Evolutionary conservation across 495 filamentous ascomycete genomes (phyloP).

Genomic region (Poronia punctata): DNA sequence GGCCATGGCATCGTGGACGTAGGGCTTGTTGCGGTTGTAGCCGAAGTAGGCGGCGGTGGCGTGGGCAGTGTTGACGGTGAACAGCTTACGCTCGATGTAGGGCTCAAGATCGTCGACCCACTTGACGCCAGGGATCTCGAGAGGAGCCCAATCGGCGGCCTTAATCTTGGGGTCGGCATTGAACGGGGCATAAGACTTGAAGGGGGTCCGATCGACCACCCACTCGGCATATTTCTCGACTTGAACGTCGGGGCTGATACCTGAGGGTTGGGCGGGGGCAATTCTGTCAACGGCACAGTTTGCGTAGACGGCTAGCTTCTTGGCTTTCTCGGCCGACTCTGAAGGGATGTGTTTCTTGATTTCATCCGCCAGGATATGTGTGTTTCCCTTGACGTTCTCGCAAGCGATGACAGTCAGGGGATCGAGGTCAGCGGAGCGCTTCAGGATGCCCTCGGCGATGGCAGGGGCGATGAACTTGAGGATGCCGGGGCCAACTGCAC

Average conservation of each 20-base stretch:
- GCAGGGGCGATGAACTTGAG: conserved; percentile 92
- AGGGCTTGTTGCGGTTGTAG: conserved; percentile 70
- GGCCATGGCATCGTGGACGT: conserved; percentile 72
- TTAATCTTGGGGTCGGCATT: conserved; percentile 49
- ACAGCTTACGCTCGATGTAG: conserved; percentile 98
- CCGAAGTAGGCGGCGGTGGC: conserved; percentile 97
- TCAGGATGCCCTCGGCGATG: conserved; percentile 84
- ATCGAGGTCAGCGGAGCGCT: conserved; percentile 54
- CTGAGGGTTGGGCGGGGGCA: conserved; percentile 76
- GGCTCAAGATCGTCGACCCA: conserved; percentile 87
- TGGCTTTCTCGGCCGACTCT: conserved; percentile 50
- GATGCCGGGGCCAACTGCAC: conserved; percentile 91
- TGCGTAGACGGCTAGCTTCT: conserved; percentile 74
- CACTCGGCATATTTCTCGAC: conserved; percentile 99
- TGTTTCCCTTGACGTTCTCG: conserved; percentile 93
- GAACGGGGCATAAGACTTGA: no score
- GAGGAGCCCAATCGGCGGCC: conserved; percentile 28
- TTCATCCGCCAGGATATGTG: conserved; percentile 70
- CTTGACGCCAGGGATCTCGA: conserved; percentile 77
- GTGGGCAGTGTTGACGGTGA: conserved; percentile 97
- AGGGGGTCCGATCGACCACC: conserved; percentile 84
- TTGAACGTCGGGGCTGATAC: conserved; percentile 78
- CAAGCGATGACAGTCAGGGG: conserved; percentile 92
- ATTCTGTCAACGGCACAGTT: conserved; percentile 98
- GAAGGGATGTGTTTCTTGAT: conserved; percentile 68